A percentile compares a stretch with the other conserved stretches of the same genome.
phyloP scores from a whole-genome alignment of 2,329 filamentous ascomycete species.

The Botrytis hyacinthi region DNA sequence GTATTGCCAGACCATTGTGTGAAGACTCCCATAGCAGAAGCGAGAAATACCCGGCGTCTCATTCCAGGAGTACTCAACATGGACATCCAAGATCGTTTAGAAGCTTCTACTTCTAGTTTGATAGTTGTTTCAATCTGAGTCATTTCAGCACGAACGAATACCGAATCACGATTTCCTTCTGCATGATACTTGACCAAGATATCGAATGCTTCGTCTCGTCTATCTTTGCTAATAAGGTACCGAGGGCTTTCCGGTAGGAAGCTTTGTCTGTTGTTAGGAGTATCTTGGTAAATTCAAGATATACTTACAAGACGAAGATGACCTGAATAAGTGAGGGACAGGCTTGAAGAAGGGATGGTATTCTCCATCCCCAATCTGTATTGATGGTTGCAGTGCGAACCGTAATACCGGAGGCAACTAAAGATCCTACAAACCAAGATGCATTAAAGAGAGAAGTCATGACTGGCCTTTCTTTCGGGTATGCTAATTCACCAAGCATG shows the following conservation, averaged over 20 bases:
- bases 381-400: constrained; percentile 46
- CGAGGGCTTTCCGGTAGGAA: constrained; percentile 56
- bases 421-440: constrained; percentile 44
- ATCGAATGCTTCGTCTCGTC: constrained; percentile 55
- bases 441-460: constrained; percentile 55
- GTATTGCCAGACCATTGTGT: constrained; percentile 53
- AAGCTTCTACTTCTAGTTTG: constrained; percentile 52
- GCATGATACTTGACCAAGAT: constrained; percentile 54
- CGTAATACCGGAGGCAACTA: constrained; percentile 41
- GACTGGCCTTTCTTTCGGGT: constrained; percentile 53
- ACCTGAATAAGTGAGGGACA: constrained; percentile 32
- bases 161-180: constrained; percentile 50
- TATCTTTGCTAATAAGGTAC: constrained; percentile 56
- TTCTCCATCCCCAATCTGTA: constrained; percentile 43
- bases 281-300: background rate
- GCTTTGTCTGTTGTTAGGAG: constrained; percentile 16
- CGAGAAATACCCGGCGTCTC: constrained; percentile 49
- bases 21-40: constrained; percentile 51
- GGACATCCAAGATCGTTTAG: constrained; percentile 53
- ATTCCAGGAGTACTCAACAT: constrained; percentile 51
- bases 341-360: constrained; percentile 44
- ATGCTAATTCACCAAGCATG: constrained; percentile 53
- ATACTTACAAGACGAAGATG: constrained; percentile 22
- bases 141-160: constrained; percentile 58
- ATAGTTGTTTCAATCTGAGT: constrained; percentile 59